Percentiles rank a stretch among this genome's conserved stretches.
Evolutionary conservation across 352 stramenopile genomes (phyloP).

Genomic region (Globisporangium nodosum): DNA sequence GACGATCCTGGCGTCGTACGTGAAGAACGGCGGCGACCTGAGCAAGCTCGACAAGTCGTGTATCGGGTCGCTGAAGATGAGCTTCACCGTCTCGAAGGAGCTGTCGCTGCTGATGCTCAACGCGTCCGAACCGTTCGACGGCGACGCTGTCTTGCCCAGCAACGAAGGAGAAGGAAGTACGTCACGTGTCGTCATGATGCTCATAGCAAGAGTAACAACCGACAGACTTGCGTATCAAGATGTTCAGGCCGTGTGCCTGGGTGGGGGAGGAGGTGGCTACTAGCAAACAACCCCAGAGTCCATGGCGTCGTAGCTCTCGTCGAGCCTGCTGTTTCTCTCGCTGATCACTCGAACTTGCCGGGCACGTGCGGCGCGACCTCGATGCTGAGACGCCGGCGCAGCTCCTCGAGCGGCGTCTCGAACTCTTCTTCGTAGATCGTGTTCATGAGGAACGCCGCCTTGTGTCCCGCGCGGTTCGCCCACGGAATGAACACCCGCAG

Average conservation of each 20-base stretch:
- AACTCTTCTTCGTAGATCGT: constrained; percentile 96
- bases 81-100: constrained; percentile 15
- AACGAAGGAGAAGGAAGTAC: too few relatives aligned
- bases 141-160: not conserved
- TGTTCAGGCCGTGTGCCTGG: too few relatives aligned
- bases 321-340: too few relatives aligned
- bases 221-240: too few relatives aligned
- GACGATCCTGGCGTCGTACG: constrained; percentile 35
- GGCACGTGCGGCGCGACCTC: constrained; percentile 35
- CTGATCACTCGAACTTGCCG: constrained; percentile 8
- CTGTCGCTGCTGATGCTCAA: not conserved
- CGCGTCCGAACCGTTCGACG: not conserved
- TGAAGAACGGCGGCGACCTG: constrained; percentile 27
- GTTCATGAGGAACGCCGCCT: constrained; percentile 84
- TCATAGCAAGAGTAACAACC: too few relatives aligned
- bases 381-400: constrained; percentile 66
- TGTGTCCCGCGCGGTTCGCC: constrained; percentile 74
- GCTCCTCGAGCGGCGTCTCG: constrained; percentile 84
- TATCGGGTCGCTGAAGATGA: constrained; percentile 26
- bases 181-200: too few relatives aligned
- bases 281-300: too few relatives aligned
- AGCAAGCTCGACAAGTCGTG: constrained; percentile 38
- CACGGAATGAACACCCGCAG: constrained; percentile 91
- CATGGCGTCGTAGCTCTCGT: too few relatives aligned
- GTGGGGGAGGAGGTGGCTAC: too few relatives aligned